Conservation (phyloP, 192 early-diverging fungal genomes). For the Podila verticillata region DNA sequence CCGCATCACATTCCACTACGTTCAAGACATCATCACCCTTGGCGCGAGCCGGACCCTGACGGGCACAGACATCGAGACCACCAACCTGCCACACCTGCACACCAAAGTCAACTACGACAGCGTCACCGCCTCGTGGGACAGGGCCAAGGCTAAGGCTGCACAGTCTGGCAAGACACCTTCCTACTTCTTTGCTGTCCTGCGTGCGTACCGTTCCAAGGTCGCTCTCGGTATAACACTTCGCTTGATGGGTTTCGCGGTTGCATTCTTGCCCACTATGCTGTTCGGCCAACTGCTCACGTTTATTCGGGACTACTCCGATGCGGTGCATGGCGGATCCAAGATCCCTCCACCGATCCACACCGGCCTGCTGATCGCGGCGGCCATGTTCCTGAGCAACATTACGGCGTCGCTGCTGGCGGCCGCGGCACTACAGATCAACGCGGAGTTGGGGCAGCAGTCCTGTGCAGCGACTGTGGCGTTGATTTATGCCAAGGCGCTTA, state of each 20-base stretch:
- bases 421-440: slow-evolving; percentile 13
- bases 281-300: slow-evolving; percentile 33
- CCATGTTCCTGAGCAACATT: slow-evolving; percentile 27
- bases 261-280: slow-evolving; percentile 14
- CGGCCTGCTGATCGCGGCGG: slow-evolving; percentile 20
- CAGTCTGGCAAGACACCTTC: slow-evolving; percentile 6
- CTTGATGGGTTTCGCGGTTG: neutral
- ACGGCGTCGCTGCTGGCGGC: neutral
- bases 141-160: neutral
- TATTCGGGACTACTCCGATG: slow-evolving; percentile 27
- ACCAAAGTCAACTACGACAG: slow-evolving; percentile 24
- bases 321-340: slow-evolving; percentile 7
- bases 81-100: neutral
- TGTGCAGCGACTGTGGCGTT: slow-evolving; percentile 77
- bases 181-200: slow-evolving; percentile 17
- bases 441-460: slow-evolving; percentile 70
- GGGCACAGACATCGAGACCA: slow-evolving; percentile 14
- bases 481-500: slow-evolving; percentile 83
- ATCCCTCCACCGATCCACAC: slow-evolving; percentile 7
- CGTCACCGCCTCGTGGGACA: slow-evolving; percentile 5
- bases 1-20: slow-evolving; percentile 11
- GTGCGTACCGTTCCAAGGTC: slow-evolving; percentile 10
- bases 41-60: slow-evolving; percentile 34
- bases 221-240: neutral
- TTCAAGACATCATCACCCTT: slow-evolving; percentile 12